phyloP scores from a whole-genome alignment of 257 asterid species.

The Solanum okadae region DNA sequence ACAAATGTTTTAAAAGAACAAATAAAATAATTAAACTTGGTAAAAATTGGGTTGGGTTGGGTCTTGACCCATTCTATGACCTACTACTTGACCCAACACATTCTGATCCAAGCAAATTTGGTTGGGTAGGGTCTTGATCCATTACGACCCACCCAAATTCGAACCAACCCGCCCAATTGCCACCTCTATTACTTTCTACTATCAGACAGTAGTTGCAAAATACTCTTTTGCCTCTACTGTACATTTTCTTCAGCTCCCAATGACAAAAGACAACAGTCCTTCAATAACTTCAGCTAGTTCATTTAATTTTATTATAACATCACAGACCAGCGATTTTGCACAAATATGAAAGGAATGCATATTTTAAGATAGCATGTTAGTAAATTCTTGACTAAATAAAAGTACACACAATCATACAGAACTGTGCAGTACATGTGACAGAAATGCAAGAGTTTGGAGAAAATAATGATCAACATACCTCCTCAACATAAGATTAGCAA shows the following conservation, averaged over 20 bases:
- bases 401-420: neutral
- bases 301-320: neutral
- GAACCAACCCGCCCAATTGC: neutral
- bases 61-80: neutral
- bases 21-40: neutral
- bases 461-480: constrained; percentile 34
- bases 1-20: neutral
- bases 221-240: neutral
- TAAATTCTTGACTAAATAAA: neutral
- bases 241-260: neutral
- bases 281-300: neutral
- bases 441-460: neutral
- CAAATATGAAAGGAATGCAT: neutral
- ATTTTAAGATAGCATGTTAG: neutral
- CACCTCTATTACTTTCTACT: neutral
- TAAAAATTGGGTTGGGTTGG: neutral
- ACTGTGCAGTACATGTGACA: neutral
- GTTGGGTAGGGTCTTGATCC: neutral
- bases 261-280: neutral
- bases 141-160: neutral
- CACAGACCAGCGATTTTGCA: neutral
- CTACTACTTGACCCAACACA: neutral
- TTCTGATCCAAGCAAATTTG: neutral
- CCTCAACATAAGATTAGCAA: constrained; percentile 94
- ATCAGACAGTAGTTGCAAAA: neutral